A percentile compares a stretch with the other conserved stretches of the same genome.
Evolutionary conservation across 306 rosid genomes (phyloP).

Genomic region (Cyclanthera cordifolia): DNA sequence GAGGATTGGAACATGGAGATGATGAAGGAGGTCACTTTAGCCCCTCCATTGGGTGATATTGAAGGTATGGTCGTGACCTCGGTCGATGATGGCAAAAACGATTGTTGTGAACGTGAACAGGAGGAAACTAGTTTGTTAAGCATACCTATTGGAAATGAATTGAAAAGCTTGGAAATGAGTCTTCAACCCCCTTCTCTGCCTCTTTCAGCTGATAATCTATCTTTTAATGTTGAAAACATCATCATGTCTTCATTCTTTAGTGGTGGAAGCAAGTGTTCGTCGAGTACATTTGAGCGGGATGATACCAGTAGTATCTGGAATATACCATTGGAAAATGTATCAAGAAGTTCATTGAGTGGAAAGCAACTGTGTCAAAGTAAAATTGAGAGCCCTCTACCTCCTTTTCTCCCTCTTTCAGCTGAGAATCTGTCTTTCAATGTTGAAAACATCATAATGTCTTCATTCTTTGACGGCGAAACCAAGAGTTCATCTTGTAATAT

Average conservation of each 20-base stretch:
- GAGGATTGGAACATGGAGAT: conserved; percentile 22
- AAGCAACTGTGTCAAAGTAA: conserved; percentile 14
- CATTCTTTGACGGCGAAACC: conserved; percentile 18
- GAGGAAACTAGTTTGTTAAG: conserved; percentile 5
- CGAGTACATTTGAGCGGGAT: conserved; percentile 6
- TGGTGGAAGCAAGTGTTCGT: background rate
- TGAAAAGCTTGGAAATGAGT: background rate
- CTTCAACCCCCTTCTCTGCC: background rate
- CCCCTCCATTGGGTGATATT: conserved; percentile 19
- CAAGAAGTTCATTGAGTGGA: conserved; percentile 9
- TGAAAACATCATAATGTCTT: conserved; percentile 17
- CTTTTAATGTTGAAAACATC: conserved; percentile 13
- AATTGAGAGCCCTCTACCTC: background rate
- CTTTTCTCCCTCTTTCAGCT: background rate
- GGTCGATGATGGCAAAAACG: conserved; percentile 11
- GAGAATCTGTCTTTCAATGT: conserved; percentile 4
- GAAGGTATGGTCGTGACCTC: conserved; percentile 18
- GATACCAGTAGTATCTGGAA: background rate
- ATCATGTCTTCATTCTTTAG: background rate
- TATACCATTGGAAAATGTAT: background rate
- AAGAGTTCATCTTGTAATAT: conserved; percentile 2
- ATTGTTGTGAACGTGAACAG: conserved; percentile 10
- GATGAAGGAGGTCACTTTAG: conserved; percentile 26
- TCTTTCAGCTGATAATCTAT: conserved; percentile 2
- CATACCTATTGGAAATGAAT: background rate